Base-by-base conservation (phyloP, 2,329 filamentous ascomycete genomes). In the Alternaria atra region DNA sequence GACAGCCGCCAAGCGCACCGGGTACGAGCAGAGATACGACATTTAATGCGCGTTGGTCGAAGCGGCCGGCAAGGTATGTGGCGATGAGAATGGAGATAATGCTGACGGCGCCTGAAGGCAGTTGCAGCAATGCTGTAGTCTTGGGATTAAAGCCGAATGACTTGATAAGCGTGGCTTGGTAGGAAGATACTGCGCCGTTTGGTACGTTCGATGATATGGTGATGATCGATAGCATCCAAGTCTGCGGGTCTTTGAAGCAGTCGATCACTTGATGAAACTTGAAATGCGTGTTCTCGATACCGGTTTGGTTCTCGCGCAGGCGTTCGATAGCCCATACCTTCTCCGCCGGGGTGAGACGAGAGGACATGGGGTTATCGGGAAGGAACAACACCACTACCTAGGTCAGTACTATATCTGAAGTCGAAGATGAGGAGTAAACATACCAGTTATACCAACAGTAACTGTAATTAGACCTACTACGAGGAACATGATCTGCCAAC, bases 401-500 rank as follows among this genome's bases (percentile, higher is more conserved):
- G 32, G 44, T 48, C 40, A 71, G 35, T 8, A 23, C 27, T 10
- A 2, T 10, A 15, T 6, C 7, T 9, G 17, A 1, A n/a, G 1
- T 2, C n/a, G 15, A 30, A 5, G 0, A 27, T 12, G 7, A n/a
- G 7, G 10, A 20, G 6, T 27, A 6, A 4, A 13, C 30, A 46
- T 43, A 66, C 65, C 65, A 9, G 55, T 47, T 2, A 81, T 65
- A 0, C 79, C 80, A 20, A 69, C 60, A 4, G 69, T 48, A 5
- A 73, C 63, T 5, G 77, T 80, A n/a, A 78, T 55, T 0, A 71
- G 51, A 2, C 80, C 79, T 15, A 81, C 87, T n/a, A 91, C 84
- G 17, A 91, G 77, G 71, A 91, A 91, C 66, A 90, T 87, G 66
- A 87, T 90, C 67, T 85, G 86, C 88, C 88, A 91, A 0, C 84